Percentiles rank a stretch among this genome's conserved stretches.
Evolutionary conservation across 169 alveolate genomes (phyloP).

Genomic region (Plasmodium reichenowi): DNA sequence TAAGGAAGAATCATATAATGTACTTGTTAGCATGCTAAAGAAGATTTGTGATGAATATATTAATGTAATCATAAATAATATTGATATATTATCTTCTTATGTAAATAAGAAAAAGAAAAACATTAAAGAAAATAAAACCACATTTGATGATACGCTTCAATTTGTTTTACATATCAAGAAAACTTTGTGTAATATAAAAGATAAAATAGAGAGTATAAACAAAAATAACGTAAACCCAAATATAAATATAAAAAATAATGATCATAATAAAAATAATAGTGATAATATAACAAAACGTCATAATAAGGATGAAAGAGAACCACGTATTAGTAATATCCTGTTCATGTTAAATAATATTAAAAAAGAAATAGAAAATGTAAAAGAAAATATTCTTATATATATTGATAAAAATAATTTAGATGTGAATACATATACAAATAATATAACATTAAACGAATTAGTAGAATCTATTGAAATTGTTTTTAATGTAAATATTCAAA

Average conservation of each 20-base stretch:
- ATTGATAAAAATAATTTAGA: background rate
- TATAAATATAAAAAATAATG: background rate
- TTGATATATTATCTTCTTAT: background rate
- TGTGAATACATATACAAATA: conserved; percentile 7
- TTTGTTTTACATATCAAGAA: too few relatives aligned
- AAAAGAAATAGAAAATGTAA: background rate
- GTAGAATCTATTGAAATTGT: conserved; percentile 27
- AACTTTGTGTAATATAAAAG: too few relatives aligned
- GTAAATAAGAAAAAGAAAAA: too few relatives aligned
- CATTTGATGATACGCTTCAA: too few relatives aligned
- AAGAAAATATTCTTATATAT: background rate
- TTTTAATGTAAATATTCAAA: conserved; percentile 48
- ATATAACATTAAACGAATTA: conserved; percentile 48
- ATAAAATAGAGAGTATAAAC: background rate
- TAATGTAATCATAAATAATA: background rate
- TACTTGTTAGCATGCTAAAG: background rate
- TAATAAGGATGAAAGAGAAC: background rate
- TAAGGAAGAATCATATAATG: background rate
- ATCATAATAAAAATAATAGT: background rate
- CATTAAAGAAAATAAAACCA: too few relatives aligned
- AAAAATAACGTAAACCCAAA: too few relatives aligned
- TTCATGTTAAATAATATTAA: background rate
- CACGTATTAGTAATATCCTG: too few relatives aligned
- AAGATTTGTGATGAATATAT: background rate
- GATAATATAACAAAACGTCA: background rate